Percentiles rank a stretch among this genome's conserved stretches.
Evolutionary conservation across 257 asterid genomes (phyloP).

Genomic region (Dorcoceras hygrometricum): DNA sequence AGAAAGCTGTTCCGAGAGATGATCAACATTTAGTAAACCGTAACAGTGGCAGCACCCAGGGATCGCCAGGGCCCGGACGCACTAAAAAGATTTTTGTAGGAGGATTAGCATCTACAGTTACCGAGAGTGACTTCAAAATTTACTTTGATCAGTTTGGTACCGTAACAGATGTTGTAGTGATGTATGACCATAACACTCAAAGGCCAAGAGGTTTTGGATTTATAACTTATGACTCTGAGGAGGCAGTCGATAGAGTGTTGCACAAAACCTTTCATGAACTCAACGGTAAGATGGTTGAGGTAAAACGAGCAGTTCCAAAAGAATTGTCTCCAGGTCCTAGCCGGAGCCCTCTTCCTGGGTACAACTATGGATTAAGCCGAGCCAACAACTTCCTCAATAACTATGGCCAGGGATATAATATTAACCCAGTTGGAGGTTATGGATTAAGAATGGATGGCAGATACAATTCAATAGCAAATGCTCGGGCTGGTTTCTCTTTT

Average conservation of each 20-base stretch:
- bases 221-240: constrained; percentile 50
- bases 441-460: constrained; percentile 24
- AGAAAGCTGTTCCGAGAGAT: constrained; percentile 33
- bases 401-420: constrained; percentile 39
- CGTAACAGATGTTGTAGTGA: constrained; percentile 28
- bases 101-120: constrained; percentile 28
- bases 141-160: constrained; percentile 20
- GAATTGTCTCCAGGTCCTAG: constrained; percentile 28
- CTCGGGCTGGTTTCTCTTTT: constrained; percentile 13
- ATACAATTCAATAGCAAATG: constrained; percentile 18
- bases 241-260: constrained; percentile 49
- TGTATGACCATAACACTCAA: constrained; percentile 30
- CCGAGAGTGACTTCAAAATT: constrained; percentile 21
- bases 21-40: constrained; percentile 23
- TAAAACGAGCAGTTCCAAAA: constrained; percentile 30
- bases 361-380: constrained; percentile 25
- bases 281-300: constrained; percentile 54
- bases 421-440: constrained; percentile 33
- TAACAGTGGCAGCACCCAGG: constrained; percentile 11
- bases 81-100: constrained; percentile 27
- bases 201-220: constrained; percentile 62
- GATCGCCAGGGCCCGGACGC: constrained; percentile 28
- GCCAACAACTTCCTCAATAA: constrained; percentile 34
- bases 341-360: constrained; percentile 28
- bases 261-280: constrained; percentile 54